These are phyloP conservation scores for Picochlorum sp. DNA, from an alignment of 139 green algal species.

Conservation along the genomic window DNA sequence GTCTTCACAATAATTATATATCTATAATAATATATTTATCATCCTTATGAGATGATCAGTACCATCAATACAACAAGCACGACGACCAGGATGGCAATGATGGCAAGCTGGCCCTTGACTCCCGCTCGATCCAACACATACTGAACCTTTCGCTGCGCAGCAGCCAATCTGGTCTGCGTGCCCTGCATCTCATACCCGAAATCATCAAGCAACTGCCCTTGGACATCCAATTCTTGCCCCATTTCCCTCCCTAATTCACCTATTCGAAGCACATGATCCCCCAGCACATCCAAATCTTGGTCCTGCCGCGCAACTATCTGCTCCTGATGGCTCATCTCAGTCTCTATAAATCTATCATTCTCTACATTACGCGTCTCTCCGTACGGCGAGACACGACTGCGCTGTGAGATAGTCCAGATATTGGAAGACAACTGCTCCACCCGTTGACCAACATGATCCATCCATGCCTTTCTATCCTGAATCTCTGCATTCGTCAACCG, in stretches of 20 bases:
- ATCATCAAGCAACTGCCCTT: conserved; percentile 52
- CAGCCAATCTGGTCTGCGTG: conserved; percentile 51
- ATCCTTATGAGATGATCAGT: conserved; percentile 14
- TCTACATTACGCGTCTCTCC: conserved; percentile 16
- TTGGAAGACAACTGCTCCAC: conserved; percentile 13
- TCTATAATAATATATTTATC: conserved; percentile 2
- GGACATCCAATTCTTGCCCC: conserved; percentile 61
- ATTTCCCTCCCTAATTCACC: conserved; percentile 69
- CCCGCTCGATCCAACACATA: conserved; percentile 64
- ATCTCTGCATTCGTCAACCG: conserved; percentile 63
- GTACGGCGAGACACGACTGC: neutral
- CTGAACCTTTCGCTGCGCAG: conserved; percentile 66
- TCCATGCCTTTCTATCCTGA: conserved; percentile 53
- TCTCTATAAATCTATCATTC: conserved; percentile 59
- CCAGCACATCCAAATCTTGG: conserved; percentile 62
- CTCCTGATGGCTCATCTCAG: conserved; percentile 53
- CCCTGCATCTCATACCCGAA: conserved; percentile 70
- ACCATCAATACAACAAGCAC: conserved; percentile 44
- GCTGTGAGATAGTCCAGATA: conserved; percentile 5
- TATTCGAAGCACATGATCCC: conserved; percentile 59
- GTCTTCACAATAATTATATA: neutral
- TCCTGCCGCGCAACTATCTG: conserved; percentile 69
- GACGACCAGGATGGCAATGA: conserved; percentile 52
- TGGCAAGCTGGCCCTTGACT: conserved; percentile 55
- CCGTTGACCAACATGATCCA: conserved; percentile 39